phyloP scores from a whole-genome alignment of 2,329 filamentous ascomycete genomes.

The Microdochium paspali region DNA sequence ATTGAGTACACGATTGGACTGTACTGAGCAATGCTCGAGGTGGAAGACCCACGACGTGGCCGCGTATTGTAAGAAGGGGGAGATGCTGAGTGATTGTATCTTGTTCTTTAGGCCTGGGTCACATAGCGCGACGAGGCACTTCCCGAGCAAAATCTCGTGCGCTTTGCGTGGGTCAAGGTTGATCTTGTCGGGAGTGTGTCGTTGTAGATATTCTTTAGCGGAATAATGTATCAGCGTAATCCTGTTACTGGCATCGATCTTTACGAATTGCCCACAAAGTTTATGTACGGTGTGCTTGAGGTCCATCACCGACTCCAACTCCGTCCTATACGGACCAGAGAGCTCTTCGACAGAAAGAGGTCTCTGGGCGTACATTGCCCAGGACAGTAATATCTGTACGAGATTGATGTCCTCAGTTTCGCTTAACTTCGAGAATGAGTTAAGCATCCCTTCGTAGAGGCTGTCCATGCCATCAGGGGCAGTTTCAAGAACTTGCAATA shows the following conservation, averaged over 20 bases:
- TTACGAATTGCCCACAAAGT: slow-evolving; percentile 11
- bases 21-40: slow-evolving; percentile 5
- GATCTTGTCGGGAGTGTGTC: slow-evolving; percentile 1
- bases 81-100: slow-evolving; percentile 3
- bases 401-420: slow-evolving; percentile 6
- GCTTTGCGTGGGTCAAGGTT: slow-evolving; percentile 3
- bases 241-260: slow-evolving; percentile 5
- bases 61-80: slow-evolving; percentile 9
- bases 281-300: slow-evolving; percentile 8
- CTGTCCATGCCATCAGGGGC: slow-evolving; percentile 10
- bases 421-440: slow-evolving; percentile 2
- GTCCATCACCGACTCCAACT: slow-evolving; percentile 7
- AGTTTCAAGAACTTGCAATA: slow-evolving; percentile 6
- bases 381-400: slow-evolving; percentile 7
- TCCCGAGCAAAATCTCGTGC: slow-evolving; percentile 7
- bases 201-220: slow-evolving; percentile 7
- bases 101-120: slow-evolving; percentile 7
- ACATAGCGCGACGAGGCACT: slow-evolving; percentile 8
- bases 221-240: slow-evolving; percentile 9
- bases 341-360: slow-evolving; percentile 10
- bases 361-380: slow-evolving; percentile 9
- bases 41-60: slow-evolving; percentile 11
- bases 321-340: slow-evolving; percentile 1
- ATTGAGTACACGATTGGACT: slow-evolving; percentile 8
- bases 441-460: slow-evolving; percentile 11